phyloP scores from a whole-genome alignment of 306 rosid species.

The Hippophae gyantsensis region DNA sequence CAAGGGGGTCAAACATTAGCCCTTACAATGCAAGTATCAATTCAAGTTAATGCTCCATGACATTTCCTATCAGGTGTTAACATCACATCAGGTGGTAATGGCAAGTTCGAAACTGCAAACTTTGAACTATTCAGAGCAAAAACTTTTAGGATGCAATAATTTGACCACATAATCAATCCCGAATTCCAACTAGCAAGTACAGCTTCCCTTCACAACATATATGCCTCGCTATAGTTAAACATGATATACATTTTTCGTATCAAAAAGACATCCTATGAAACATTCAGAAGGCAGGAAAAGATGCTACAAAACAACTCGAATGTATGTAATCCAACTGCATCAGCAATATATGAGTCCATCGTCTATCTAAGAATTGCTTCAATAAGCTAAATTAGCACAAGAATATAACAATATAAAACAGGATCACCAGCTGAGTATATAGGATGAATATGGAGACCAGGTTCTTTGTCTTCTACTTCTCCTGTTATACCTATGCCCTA shows the following conservation, averaged over 20 bases:
- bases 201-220: no score
- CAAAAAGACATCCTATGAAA: slow-evolving; percentile 9
- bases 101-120: no score
- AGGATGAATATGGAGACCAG: slow-evolving; percentile 71
- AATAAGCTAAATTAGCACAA: slow-evolving; percentile 18
- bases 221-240: no score
- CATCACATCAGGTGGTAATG: no score
- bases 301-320: slow-evolving; percentile 25
- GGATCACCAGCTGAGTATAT: slow-evolving; percentile 81
- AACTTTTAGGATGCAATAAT: no score
- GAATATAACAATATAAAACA: slow-evolving; percentile 32
- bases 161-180: no score
- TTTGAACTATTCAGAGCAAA: no score
- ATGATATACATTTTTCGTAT: slow-evolving; percentile 8
- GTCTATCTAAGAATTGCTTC: slow-evolving; percentile 15
- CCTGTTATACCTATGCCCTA: slow-evolving; percentile 58
- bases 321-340: slow-evolving; percentile 26
- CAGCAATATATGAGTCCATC: slow-evolving; percentile 22
- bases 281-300: slow-evolving; percentile 19
- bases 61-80: not conserved
- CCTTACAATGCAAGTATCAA: slow-evolving; percentile 15
- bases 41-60: not conserved
- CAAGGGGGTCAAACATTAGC: slow-evolving; percentile 25
- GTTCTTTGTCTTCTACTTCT: slow-evolving; percentile 74
- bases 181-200: no score